Evolutionary conservation across 768 basidiomycete genomes (phyloP), one percentile per base, ranked within the genome.

Genomic region (Pleurotus salmoneostramineus): DNA sequence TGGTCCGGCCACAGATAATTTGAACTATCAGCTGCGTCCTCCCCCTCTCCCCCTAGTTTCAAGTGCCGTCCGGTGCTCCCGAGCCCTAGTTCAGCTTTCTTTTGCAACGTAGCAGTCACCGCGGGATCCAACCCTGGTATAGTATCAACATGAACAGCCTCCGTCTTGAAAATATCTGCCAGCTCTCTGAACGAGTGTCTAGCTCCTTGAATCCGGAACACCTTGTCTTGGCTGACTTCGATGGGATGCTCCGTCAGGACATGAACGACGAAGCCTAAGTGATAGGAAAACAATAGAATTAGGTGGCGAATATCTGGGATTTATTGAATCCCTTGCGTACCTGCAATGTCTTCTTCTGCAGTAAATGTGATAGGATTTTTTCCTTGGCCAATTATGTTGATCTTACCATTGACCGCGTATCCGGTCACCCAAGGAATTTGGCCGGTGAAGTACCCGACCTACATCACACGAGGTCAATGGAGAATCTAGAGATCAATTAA

Each of bases 141-240:
- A 4, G 14, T 14, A 32, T 62, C 63, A 31, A 62, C 61, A 17
- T 61, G 50, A 17, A 62, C 60, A 14, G 57, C 46, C 10, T 61
- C 56, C 50, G 56, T 60, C 3, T 56, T 47, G 61, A 64, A 73
- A 58, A 46, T 63, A 56, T 6, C 64, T 10, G 60, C 73, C 15
- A 71, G 58, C 0, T 67, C 62, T 21, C 61, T 56, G 6, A 72
- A 61, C 5, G 65, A 63, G 5, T 42, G 61, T 3, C 71, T 69
- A 32, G 73, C 68, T n/a, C 74, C 75, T 57, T 76, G 61, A 35
- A 75, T 66, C 15, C 72, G 74, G 63, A 74, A 71, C 3, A 67
- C 68, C 2, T 55, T 62, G 51, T 76, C 58, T 8, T 66, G 64
- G 8, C 75, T 65, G 27, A 64, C 58, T 14, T 60, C 54, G 0